Evolutionary conservation across 441 rosid genomes (phyloP), one percentile per base, ranked within the genome.

Genomic region (Aquilaria agallochum): DNA sequence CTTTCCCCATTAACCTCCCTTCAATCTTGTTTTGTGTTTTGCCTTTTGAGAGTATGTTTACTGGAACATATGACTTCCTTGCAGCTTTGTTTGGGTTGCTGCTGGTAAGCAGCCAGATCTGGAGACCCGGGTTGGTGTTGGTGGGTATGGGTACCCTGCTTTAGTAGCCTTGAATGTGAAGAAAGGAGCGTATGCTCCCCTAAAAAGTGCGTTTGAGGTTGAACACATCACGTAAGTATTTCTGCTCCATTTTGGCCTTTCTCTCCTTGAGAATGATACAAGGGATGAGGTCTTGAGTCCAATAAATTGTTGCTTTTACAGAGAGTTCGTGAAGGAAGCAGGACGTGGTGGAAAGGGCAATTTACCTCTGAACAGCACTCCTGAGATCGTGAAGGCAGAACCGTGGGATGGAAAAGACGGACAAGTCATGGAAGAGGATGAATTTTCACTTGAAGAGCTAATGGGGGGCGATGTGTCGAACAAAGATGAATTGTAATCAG

Each of bases 381-480:
- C 89, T 1, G 79, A 70, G 50, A 80, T 90, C 5, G 76, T 56
- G 45, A 80, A 68, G 74, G 76, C 83, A 0, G 95, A 92, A 64
- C 83, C 93, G 13, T 95, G 99, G 99, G 97, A 95, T 45, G 97
- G 98, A 31, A 90, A 95, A 75, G 99, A 95, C 36, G 99, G 99
- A 55, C 78, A 83, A 72, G 63, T 90, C 50, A 49, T 85, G 0
- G 98, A 95, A 74, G 99, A 85, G 75, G 97, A 90, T 54, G 98
- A 95, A 68, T 92, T 95, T 71, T 92, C 99, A 13, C 96, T 95
- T 11, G 99, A 95, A 44, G 99, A 95, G 67, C 85, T 95, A 58
- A 95, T 95, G 99, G 91, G 87, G 20, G 93, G 81, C 46, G 91
- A 76, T 46, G 80, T 56, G 53, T 11, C 64, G 53, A 14, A 67